Evolutionary conservation across 2,329 filamentous ascomycete genomes (phyloP).

Genomic region (Alternaria viburni): DNA sequence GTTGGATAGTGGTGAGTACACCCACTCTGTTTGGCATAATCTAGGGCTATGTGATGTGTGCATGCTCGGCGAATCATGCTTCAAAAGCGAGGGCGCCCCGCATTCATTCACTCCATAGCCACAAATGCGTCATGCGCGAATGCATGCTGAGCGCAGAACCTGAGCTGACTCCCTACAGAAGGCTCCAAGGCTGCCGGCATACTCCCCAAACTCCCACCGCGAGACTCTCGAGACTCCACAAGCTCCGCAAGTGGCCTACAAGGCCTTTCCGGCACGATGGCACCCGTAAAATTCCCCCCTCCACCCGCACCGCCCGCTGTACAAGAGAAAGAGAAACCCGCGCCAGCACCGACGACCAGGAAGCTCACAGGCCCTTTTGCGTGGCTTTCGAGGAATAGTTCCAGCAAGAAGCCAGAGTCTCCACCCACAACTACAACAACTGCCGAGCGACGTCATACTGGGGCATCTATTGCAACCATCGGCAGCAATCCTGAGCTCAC

Average conservation of each 20-base stretch:
- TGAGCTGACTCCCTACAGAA: slow-evolving; percentile 34
- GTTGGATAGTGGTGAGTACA: slow-evolving; percentile 62
- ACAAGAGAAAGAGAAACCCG: slow-evolving; percentile 42
- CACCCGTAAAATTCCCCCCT: slow-evolving; percentile 62
- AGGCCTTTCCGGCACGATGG: slow-evolving; percentile 75
- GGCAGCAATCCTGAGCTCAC: slow-evolving; percentile 83
- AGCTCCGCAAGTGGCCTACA: slow-evolving; percentile 54
- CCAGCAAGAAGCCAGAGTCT: slow-evolving; percentile 67
- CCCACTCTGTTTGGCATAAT: slow-evolving; percentile 14
- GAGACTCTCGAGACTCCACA: slow-evolving; percentile 48
- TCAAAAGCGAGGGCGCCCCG: not conserved
- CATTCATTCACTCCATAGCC: not conserved
- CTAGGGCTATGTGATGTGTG: slow-evolving; percentile 5
- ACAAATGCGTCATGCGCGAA: not conserved
- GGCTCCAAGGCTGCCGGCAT: slow-evolving; percentile 28
- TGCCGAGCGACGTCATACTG: slow-evolving; percentile 71
- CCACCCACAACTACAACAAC: slow-evolving; percentile 62
- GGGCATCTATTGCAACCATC: slow-evolving; percentile 78
- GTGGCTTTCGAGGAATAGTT: slow-evolving; percentile 44
- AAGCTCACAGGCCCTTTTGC: slow-evolving; percentile 73
- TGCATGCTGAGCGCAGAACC: not conserved
- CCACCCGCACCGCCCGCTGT: slow-evolving; percentile 41
- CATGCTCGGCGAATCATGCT: slow-evolving; percentile 3
- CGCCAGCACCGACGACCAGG: slow-evolving; percentile 53
- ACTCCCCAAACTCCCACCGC: slow-evolving; percentile 63